Base-by-base conservation (phyloP, 208 protist species). In the Leishmania turanica region DNA sequence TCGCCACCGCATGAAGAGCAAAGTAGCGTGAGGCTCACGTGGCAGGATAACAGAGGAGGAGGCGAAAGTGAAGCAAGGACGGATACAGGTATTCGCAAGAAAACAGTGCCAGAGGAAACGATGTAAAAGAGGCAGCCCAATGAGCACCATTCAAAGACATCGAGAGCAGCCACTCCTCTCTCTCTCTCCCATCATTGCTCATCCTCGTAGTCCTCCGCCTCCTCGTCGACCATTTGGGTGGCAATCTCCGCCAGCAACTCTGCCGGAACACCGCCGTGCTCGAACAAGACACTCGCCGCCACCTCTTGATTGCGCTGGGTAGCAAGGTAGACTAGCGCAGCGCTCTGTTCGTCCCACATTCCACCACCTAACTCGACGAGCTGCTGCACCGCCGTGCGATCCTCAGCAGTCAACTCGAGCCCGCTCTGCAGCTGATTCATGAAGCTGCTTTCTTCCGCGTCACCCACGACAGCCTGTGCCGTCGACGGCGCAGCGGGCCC, bases 291-390 rank as follows among this genome's bases (percentile, higher is more conserved):
- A 71, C 90, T 93, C 58, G 93, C 95, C 42, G 95, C 95, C 62
- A 93, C 77, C 74, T 97, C 92, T 56, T 96, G 88, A 73, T 94
- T 94, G 62, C 87, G 84, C 75, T 91, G 86, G 21, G 87, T 89
- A 0, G 89, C 90, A 51, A 93, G 75, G 77, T 96, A 97, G 9
- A 95, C 95, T 49, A 95, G 75, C 74, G 90, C 74, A 7, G 93
- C 95, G 34, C 88, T 88, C 81, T 89, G 83, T 64, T 89, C 86
- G 79, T 90, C 92, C 95, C 95, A 97, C 86, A 90, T 85, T 42
- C 95, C 95, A 45, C 88, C 92, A 34, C 95, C 95, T 3, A 97
- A 82, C 64, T 89, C 84, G 42, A 96, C 92, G 60, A 97, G 88
- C 64, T 94, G 88, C 66, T 89, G 54, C 34, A 97, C 80, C 11